Percentiles rank a stretch among this genome's conserved stretches.
These are phyloP conservation scores for Phaeosphaeria sp. DNA, from an alignment of 2,329 filamentous ascomycete species.

Conservation along the genomic window DNA sequence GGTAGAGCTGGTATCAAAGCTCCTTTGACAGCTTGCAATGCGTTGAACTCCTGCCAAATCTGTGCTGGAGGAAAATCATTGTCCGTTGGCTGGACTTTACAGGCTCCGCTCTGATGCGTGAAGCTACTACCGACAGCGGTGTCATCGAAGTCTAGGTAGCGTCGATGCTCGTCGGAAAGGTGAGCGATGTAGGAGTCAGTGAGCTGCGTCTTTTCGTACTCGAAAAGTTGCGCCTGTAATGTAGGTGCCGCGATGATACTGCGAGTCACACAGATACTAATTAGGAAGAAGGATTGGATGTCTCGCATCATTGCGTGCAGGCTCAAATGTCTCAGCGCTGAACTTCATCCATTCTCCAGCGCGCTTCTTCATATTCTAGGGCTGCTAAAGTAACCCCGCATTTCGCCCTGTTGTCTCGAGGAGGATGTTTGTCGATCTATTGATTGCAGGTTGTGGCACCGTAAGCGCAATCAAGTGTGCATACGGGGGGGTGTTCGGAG, in stretches of 20 bases:
- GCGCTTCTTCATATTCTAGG: neutral
- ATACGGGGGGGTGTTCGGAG: neutral
- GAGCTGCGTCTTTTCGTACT: constrained; percentile 13
- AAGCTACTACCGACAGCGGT: constrained; percentile 4
- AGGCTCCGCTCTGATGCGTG: constrained; percentile 2
- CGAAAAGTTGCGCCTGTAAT: constrained; percentile 5
- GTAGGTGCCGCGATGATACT: neutral
- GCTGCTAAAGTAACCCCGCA: neutral
- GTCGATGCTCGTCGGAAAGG: constrained; percentile 6
- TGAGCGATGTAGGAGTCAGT: constrained; percentile 8
- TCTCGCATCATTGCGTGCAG: neutral
- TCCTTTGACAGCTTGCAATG: neutral
- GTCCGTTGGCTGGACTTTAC: neutral
- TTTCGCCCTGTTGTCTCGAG: neutral
- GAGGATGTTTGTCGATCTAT: neutral
- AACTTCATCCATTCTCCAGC: neutral
- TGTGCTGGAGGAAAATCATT: neutral
- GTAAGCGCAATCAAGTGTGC: neutral
- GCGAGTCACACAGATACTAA: neutral
- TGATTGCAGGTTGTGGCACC: neutral
- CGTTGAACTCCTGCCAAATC: neutral
- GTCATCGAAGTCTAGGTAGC: constrained; percentile 14
- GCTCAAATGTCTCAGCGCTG: neutral
- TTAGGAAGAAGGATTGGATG: neutral
- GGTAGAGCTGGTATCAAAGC: neutral